Evolutionary conservation across 345 rosid genomes (phyloP).

Genomic region (Syzygium grande): DNA sequence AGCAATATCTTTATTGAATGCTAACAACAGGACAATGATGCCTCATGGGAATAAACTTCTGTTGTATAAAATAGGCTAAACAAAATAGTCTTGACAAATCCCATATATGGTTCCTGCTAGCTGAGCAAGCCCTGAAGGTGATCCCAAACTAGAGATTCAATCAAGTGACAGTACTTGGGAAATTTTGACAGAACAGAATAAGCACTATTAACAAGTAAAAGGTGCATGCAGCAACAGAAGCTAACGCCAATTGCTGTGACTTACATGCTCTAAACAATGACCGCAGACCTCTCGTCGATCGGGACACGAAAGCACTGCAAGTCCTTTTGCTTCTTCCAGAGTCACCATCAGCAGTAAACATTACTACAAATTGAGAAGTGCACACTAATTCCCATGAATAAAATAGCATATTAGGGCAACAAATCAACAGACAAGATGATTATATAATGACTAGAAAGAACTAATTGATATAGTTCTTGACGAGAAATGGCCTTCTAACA

Average conservation of each 20-base stretch:
- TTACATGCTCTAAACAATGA: conserved; percentile 77
- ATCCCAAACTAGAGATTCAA: neutral
- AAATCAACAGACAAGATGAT: neutral
- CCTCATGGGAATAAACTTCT: neutral
- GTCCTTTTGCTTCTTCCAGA: conserved; percentile 29
- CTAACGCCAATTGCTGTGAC: conserved; percentile 11
- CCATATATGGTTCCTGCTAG: neutral
- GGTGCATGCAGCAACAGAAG: neutral
- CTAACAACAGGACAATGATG: neutral
- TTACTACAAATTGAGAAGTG: conserved; percentile 81
- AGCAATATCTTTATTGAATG: neutral
- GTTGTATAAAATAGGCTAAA: neutral
- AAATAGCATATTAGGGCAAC: conserved; percentile 5
- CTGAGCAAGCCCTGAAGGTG: neutral
- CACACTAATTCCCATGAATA: conserved; percentile 34
- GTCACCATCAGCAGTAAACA: conserved; percentile 52
- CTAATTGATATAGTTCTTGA: neutral
- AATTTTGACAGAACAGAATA: neutral
- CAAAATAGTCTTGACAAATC: neutral
- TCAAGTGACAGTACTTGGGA: neutral
- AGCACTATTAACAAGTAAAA: neutral
- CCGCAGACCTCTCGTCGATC: conserved; percentile 80
- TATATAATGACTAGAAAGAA: neutral
- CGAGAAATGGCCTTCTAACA: neutral
- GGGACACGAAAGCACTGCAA: conserved; percentile 74